Evolutionary conservation across 345 rosid genomes (phyloP), one percentile per base, ranked within the genome.

Genomic region (Cardamine resedifolia): DNA sequence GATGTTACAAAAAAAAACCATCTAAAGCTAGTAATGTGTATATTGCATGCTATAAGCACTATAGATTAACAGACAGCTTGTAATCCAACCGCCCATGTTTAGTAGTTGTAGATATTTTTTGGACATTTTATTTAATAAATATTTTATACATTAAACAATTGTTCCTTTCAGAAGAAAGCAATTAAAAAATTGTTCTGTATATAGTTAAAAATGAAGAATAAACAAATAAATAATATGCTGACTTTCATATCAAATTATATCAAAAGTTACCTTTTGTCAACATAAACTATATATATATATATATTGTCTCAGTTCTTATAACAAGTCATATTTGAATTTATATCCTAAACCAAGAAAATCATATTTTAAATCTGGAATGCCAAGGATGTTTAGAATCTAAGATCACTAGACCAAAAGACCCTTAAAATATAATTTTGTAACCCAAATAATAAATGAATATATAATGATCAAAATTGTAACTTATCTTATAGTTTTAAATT

Each of bases 21-120:
- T 53, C 71, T 41, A 62, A 50, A 41, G 30, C 71, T 55, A 44
- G 27, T 64, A 63, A 63, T 16, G 53, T 28, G 26, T 61, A 64
- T 48, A 71, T 7, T 51, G 70, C 76, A 63, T 43, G 53, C 44
- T 19, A 44, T 63, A 70, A 21, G 18, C 66, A 33, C 38, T 47
- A 47, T 47, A 47, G 56, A 72, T 63, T 73, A 45, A 31, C 26
- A 73, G 50, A 73, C 34, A 64, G 34, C 24, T 65, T 66, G 43
- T 57, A 65, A 33, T 58, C 20, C 71, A 73, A 64, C 49, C 58
- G 64, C 23, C 71, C 71, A 45, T 56, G 65, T 73, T 56, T 72
- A 53, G 64, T 72, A 52, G 69, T 23, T 63, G 31, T 41, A 28
- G 24, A 51, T 31, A 53, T 23, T 51, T 55, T 41, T 30, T 58